Conservation (phyloP, 345 rosid species). For the Balakata baccata region DNA sequence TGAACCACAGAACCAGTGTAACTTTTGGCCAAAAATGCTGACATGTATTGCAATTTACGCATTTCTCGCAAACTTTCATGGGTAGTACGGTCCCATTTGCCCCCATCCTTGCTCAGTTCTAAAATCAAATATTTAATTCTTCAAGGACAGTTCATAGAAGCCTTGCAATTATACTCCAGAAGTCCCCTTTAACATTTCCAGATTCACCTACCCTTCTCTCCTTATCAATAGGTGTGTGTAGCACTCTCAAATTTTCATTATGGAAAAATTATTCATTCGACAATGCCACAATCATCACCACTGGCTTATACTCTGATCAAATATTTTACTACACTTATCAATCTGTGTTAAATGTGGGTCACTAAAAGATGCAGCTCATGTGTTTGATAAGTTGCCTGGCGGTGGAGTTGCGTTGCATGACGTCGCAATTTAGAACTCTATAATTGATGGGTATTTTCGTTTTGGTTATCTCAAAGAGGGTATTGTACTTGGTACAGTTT, state of each 20-base stretch:
- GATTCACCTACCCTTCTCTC: constrained; percentile 56
- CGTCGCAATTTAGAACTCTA: constrained; percentile 67
- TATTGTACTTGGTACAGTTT: constrained; percentile 42
- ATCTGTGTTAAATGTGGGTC: constrained; percentile 62
- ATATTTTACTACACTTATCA: constrained; percentile 52
- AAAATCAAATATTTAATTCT: constrained; percentile 45
- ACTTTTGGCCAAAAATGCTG: constrained; percentile 2
- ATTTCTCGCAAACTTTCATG: constrained; percentile 32
- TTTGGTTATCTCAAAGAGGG: constrained; percentile 45
- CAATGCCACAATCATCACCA: constrained; percentile 41
- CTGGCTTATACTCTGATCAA: constrained; percentile 52
- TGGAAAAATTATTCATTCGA: constrained; percentile 51
- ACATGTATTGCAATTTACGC: constrained; percentile 21
- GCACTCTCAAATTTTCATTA: constrained; percentile 12
- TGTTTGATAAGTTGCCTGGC: constrained; percentile 59
- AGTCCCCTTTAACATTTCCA: constrained; percentile 34
- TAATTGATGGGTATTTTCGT: constrained; percentile 56
- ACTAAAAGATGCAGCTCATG: constrained; percentile 48
- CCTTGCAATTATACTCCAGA: constrained; percentile 46
- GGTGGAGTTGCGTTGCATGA: constrained; percentile 34
- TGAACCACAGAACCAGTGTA: not conserved
- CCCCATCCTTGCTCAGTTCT: constrained; percentile 29
- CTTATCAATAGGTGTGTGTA: constrained; percentile 24
- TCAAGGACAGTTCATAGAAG: constrained; percentile 40
- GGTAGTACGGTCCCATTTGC: constrained; percentile 12